Percentiles rank a stretch among this genome's conserved stretches.
Evolutionary conservation across 352 stramenopile genomes (phyloP).

Genomic region (Globisporangium spinosum): DNA sequence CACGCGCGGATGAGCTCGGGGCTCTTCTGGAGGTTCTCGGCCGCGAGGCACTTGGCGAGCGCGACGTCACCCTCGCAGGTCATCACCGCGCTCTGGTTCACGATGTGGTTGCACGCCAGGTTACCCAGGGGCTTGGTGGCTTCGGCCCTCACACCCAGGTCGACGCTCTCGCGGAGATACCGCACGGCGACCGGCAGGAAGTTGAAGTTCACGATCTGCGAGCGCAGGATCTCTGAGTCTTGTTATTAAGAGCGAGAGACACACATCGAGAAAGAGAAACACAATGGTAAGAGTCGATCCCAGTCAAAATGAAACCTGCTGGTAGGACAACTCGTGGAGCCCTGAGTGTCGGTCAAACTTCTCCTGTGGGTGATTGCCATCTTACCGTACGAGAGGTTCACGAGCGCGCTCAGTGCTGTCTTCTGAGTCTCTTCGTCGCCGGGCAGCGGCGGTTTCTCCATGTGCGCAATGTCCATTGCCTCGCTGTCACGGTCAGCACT

Average conservation of each 20-base stretch:
- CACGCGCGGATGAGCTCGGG: conserved; percentile 39
- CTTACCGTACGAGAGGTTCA: conserved; percentile 69
- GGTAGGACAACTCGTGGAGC: too few species aligned
- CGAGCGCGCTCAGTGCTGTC: conserved; percentile 50
- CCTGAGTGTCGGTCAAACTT: background rate
- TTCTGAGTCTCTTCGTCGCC: conserved; percentile 36
- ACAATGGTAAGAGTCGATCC: background rate
- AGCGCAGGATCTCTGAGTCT: conserved; percentile 75
- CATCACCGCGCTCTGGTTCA: conserved; percentile 69
- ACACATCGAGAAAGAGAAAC: background rate
- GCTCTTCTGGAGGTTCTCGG: conserved; percentile 31
- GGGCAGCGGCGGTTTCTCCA: conserved; percentile 39
- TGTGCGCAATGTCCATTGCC: conserved; percentile 23
- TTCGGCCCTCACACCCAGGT: conserved; percentile 38
- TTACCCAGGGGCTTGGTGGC: conserved; percentile 68
- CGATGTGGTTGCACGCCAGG: conserved; percentile 57
- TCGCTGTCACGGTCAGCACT: conserved; percentile 13
- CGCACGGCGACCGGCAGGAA: conserved; percentile 43
- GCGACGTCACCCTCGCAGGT: conserved; percentile 50
- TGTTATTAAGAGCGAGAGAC: background rate
- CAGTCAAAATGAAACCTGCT: background rate
- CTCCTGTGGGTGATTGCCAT: background rate
- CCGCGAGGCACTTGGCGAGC: conserved; percentile 28
- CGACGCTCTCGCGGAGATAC: conserved; percentile 43
- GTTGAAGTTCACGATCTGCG: conserved; percentile 59